Evolutionary conservation across 495 filamentous ascomycete species (phyloP).

Genomic region (Aspergillus panamensis): DNA sequence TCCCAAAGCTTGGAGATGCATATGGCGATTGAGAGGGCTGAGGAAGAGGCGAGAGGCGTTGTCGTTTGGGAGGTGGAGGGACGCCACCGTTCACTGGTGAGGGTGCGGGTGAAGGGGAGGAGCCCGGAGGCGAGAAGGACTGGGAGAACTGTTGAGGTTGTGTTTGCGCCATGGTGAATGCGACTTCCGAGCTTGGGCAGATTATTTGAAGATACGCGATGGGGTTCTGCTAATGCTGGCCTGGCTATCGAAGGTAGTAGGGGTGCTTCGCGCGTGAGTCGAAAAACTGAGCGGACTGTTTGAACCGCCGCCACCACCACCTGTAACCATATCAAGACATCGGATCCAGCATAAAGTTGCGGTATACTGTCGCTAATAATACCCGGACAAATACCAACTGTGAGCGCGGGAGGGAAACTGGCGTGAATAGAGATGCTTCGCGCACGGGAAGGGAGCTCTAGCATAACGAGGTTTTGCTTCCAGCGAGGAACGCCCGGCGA

Average conservation of each 20-base stretch:
- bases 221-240: conserved; percentile 13
- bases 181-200: conserved; percentile 4
- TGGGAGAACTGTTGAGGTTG: conserved; percentile 51
- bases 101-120: conserved; percentile 46
- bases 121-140: conserved; percentile 54
- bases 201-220: conserved; percentile 3
- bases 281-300: conserved; percentile 43
- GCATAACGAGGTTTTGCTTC: conserved; percentile 24
- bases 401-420: conserved; percentile 15
- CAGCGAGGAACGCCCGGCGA: conserved; percentile 12
- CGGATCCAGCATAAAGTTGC: conserved; percentile 22
- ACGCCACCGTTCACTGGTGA: conserved; percentile 42
- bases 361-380: neutral
- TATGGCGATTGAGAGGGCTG: conserved; percentile 47
- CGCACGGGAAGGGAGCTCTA: conserved; percentile 27
- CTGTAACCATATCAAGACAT: conserved; percentile 45
- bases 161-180: conserved; percentile 62
- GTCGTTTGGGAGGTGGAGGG: conserved; percentile 60
- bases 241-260: conserved; percentile 24
- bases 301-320: conserved; percentile 41
- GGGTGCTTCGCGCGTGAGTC: conserved; percentile 37
- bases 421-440: conserved; percentile 16
- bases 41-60: conserved; percentile 65
- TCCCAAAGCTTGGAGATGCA: conserved; percentile 47
- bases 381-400: neutral